Percentiles rank a stretch among this genome's conserved stretches.
Evolutionary conservation across 192 early-diverging fungal species (phyloP).

Genomic region (Podila verticillata): DNA sequence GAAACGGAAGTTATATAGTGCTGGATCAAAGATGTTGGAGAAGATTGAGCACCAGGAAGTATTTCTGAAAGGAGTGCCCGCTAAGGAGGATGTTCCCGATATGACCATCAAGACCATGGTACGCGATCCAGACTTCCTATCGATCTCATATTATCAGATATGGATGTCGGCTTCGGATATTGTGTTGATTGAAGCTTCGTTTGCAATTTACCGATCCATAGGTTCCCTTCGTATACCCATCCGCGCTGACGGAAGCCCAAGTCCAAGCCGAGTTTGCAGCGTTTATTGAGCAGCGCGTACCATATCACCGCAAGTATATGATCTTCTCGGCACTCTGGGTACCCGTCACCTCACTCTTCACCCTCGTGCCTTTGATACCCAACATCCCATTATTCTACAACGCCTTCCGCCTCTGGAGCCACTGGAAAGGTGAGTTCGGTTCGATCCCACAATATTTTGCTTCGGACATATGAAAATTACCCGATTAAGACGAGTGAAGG

Average conservation of each 20-base stretch:
- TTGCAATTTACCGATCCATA: constrained; percentile 6
- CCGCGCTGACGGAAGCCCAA: constrained; percentile 52
- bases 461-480: background rate
- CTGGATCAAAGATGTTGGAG: constrained; percentile 74
- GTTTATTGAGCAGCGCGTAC: constrained; percentile 60
- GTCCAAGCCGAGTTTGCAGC: constrained; percentile 56
- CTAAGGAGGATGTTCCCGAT: constrained; percentile 54
- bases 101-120: constrained; percentile 10
- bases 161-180: background rate
- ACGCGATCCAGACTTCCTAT: background rate
- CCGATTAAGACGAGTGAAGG: background rate
- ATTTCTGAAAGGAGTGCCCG: constrained; percentile 78
- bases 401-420: constrained; percentile 80
- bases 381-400: constrained; percentile 86
- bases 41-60: constrained; percentile 77
- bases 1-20: constrained; percentile 67
- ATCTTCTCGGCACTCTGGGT: constrained; percentile 71
- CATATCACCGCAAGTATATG: constrained; percentile 80
- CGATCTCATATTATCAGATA: background rate
- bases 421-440: constrained; percentile 71
- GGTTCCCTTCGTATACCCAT: constrained; percentile 61
- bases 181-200: too few relatives aligned
- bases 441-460: background rate
- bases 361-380: constrained; percentile 75
- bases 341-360: constrained; percentile 75